These are phyloP conservation scores for Mucor velutinosus DNA, from an alignment of 371 early-diverging fungal genomes.

Conservation along the genomic window DNA sequence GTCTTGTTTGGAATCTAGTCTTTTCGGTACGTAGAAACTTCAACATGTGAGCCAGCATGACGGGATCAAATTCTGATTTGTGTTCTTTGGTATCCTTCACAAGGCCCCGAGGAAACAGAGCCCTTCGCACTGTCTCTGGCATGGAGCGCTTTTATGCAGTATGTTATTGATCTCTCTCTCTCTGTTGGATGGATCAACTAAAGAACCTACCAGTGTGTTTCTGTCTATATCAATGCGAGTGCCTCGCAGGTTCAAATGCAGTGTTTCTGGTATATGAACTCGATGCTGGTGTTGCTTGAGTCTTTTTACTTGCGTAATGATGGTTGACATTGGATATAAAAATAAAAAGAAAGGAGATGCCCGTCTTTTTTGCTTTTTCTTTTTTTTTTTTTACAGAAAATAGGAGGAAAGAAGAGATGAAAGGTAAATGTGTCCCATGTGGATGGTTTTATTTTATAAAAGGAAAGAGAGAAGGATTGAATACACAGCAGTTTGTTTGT, in stretches of 20 bases:
- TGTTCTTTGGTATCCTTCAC: slow-evolving; percentile 49
- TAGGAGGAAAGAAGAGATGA: background rate
- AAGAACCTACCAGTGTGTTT: background rate
- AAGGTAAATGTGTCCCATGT: background rate
- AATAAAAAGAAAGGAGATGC: background rate
- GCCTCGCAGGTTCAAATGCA: background rate
- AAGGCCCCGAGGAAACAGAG: slow-evolving; percentile 80
- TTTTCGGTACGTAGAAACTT: slow-evolving; percentile 1
- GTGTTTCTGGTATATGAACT: background rate
- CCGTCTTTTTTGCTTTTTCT: background rate
- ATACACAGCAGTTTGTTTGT: background rate
- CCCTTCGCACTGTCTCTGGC: slow-evolving; percentile 73
- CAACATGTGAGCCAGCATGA: slow-evolving; percentile 10
- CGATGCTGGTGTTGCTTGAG: background rate
- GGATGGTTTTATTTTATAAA: background rate
- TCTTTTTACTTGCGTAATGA: background rate
- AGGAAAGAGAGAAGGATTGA: background rate
- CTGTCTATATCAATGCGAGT: background rate
- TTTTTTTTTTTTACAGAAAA: background rate
- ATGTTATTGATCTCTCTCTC: background rate
- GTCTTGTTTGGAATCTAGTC: background rate
- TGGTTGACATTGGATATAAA: background rate
- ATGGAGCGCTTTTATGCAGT: slow-evolving; percentile 21
- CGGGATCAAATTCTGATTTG: slow-evolving; percentile 25
- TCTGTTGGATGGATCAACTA: background rate